These are phyloP conservation scores for Blastocystis sp. DNA, from an alignment of 352 stramenopile species.

Conservation along the genomic window DNA sequence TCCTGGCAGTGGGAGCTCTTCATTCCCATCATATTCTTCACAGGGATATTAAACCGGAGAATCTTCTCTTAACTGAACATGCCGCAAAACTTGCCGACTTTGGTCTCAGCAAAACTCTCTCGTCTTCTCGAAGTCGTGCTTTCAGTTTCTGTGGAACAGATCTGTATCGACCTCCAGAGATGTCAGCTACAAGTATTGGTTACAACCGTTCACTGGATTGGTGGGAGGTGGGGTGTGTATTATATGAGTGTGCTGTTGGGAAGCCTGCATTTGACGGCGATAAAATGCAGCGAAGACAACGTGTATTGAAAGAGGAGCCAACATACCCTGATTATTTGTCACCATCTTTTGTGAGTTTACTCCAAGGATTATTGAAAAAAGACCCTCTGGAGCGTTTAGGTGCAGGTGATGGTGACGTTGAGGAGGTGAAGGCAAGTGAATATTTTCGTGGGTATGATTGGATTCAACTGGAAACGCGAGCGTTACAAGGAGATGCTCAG, in stretches of 20 bases:
- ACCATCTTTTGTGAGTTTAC: constrained; percentile 7
- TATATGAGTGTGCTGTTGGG: constrained; percentile 51
- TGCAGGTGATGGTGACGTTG: constrained; percentile 30
- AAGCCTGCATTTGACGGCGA: constrained; percentile 15
- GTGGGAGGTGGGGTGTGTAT: constrained; percentile 57
- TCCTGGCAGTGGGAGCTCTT: constrained; percentile 22
- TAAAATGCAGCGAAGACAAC: background rate
- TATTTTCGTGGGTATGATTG: constrained; percentile 43
- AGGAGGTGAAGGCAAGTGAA: constrained; percentile 22
- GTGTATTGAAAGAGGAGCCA: constrained; percentile 34
- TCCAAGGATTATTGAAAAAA: constrained; percentile 55
- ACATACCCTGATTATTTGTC: constrained; percentile 8
- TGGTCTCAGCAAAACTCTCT: constrained; percentile 53
- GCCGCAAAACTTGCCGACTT: constrained; percentile 58
- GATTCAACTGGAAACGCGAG: background rate
- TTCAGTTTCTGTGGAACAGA: constrained; percentile 61
- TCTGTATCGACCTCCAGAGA: constrained; percentile 58
- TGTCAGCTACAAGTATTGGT: background rate
- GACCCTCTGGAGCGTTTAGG: constrained; percentile 35
- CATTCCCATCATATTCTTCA: constrained; percentile 47
- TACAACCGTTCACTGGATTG: constrained; percentile 55
- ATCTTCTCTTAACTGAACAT: constrained; percentile 10
- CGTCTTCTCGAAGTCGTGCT: constrained; percentile 20
- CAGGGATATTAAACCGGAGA: constrained; percentile 61
- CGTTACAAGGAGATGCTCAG: background rate